Evolutionary conservation across 2,329 filamentous ascomycete species (phyloP).

Genomic region (Cladophialophora bantiana): DNA sequence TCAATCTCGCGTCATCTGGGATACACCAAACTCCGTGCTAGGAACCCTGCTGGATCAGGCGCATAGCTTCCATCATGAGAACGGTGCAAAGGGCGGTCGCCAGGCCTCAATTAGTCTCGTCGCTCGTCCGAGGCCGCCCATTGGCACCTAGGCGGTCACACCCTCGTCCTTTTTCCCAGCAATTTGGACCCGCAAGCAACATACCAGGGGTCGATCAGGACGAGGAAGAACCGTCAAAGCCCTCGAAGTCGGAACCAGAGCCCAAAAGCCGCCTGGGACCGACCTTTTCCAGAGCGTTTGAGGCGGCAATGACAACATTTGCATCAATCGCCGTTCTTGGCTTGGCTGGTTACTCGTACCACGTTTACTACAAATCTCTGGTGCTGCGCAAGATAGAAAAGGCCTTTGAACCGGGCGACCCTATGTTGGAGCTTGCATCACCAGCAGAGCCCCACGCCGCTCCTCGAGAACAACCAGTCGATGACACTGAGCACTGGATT

Average conservation of each 20-base stretch:
- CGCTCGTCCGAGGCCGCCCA: constrained; percentile 13
- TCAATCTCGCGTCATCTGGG: not conserved
- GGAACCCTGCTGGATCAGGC: constrained; percentile 7
- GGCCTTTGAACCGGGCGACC: constrained; percentile 91
- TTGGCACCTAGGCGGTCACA: constrained; percentile 1
- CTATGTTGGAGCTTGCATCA: constrained; percentile 79
- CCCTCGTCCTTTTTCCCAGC: constrained; percentile 28
- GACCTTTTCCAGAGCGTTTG: constrained; percentile 68
- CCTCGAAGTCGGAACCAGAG: constrained; percentile 27
- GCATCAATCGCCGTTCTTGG: constrained; percentile 77
- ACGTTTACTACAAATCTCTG: constrained; percentile 84
- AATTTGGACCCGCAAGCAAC: constrained; percentile 34
- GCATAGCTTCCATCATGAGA: constrained; percentile 26
- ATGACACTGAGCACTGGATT: constrained; percentile 67
- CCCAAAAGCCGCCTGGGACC: constrained; percentile 31
- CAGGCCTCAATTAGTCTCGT: constrained; percentile 11
- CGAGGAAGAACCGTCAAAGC: constrained; percentile 29
- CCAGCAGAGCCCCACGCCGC: constrained; percentile 28
- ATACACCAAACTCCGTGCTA: not conserved
- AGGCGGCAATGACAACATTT: constrained; percentile 76
- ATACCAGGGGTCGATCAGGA: constrained; percentile 31
- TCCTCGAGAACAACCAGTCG: constrained; percentile 38
- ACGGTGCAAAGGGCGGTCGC: constrained; percentile 17
- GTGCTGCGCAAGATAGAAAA: constrained; percentile 92
- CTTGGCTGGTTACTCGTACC: constrained; percentile 77